Evolutionary conservation across 1,284 basidiomycete species (phyloP), one percentile per base, ranked within the genome.

Genomic region (Somion occarium): DNA sequence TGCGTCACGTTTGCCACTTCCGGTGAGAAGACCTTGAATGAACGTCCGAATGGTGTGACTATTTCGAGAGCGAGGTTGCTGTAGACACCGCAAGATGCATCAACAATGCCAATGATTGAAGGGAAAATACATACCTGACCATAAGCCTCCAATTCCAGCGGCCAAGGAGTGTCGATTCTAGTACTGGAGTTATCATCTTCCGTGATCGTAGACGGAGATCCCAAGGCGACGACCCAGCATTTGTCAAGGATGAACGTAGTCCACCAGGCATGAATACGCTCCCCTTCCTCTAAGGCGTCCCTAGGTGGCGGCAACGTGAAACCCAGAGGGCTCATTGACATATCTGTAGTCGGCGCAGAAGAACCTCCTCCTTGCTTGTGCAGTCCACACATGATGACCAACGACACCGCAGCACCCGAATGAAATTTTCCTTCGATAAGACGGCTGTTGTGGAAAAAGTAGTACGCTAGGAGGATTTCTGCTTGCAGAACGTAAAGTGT

Each of bases 401-500:
- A 56, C 0, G 69, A 70, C 0, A 67, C 58, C 0, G 71, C 70
- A 3, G 67, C 64, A 25, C 66, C 66, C 4, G 67, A 63, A 52
- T 73, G 70, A 48, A 69, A 68, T 34, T 63, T 64, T 4, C 71
- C 73, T 54, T 74, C 71, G 0, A 74, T 56, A 19, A 67, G 56
- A n/a, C 68, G 60, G 15, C 65, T 66, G n/a, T 67, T 62, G 38
- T 63, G 64, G 43, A 70, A 65, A 57, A 71, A 73, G 55, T 73
- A 74, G 41, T 67, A 64, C 0, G 72, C 69, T 22, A 76, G 62
- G 2, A 76, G 63, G 3, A 72, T 60, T 46, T 73, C 69, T 0
- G 73, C 72, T 54, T 73, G 72, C 13, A 73, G 64, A 19, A 60
- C 62, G 45, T 72, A 64, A 5, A 80, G 56, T 34, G 78, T 65